These are phyloP conservation scores for Mycena chlorophos DNA, from an alignment of 768 basidiomycete species.

Conservation along the genomic window DNA sequence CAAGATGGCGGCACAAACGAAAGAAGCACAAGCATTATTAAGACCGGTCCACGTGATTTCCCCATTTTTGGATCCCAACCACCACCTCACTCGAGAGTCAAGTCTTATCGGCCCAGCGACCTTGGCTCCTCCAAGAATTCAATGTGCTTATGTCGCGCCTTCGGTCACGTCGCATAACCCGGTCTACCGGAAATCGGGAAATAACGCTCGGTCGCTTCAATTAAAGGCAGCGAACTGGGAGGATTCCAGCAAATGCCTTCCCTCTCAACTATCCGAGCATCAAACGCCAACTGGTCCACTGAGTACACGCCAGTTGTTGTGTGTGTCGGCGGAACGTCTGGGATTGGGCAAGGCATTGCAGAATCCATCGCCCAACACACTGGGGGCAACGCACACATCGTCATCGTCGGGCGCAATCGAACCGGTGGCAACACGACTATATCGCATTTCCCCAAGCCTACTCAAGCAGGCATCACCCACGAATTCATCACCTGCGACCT, in stretches of 20 bases:
- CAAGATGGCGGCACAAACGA: background rate
- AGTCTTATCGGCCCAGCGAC: too few species aligned
- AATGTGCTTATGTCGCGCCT: too few species aligned
- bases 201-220: too few species aligned
- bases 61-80: too few species aligned
- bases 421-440: slow-evolving; percentile 1
- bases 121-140: too few species aligned
- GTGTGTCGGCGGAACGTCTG: slow-evolving; percentile 12
- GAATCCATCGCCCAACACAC: slow-evolving; percentile 4
- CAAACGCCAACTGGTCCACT: slow-evolving; percentile 6
- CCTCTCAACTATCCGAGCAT: background rate
- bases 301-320: slow-evolving; percentile 8
- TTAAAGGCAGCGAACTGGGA: too few species aligned
- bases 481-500: slow-evolving; percentile 10
- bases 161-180: too few species aligned
- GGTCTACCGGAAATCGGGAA: too few species aligned
- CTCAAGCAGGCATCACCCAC: background rate
- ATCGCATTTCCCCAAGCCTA: slow-evolving; percentile 4
- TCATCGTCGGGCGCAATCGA: slow-evolving; percentile 10
- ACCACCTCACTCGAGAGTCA: too few species aligned
- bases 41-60: too few species aligned
- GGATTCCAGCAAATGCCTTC: too few species aligned
- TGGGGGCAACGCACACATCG: slow-evolving; percentile 11
- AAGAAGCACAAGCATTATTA: too few species aligned
- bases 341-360: slow-evolving; percentile 30